phyloP scores from a whole-genome alignment of 2,329 filamentous ascomycete species.

The Fusarium nelsonii region DNA sequence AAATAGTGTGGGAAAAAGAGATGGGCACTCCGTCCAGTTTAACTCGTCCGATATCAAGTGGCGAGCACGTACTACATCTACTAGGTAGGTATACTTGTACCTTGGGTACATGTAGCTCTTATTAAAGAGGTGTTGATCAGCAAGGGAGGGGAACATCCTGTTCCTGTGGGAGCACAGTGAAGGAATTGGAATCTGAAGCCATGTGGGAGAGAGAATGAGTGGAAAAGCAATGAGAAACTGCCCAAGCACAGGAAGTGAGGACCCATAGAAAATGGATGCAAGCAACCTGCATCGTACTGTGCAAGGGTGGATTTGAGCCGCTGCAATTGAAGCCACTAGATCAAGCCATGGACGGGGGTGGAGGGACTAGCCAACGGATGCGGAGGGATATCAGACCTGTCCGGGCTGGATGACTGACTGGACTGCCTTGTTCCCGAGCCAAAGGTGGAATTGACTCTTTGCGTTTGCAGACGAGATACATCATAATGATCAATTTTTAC shows the following conservation, averaged over 20 bases:
- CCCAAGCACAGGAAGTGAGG: no score
- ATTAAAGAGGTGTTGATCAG: neutral
- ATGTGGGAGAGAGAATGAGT: neutral
- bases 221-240: neutral
- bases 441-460: neutral
- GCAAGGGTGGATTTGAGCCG: neutral
- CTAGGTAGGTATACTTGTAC: no score
- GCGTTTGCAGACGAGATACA: neutral
- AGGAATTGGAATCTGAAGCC: neutral
- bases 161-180: neutral
- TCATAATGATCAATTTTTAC: neutral
- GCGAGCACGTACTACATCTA: neutral
- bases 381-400: neutral
- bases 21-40: no score
- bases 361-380: neutral
- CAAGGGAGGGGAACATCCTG: neutral
- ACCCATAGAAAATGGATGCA: neutral
- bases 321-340: neutral
- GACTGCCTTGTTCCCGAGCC: neutral
- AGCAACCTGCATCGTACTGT: neutral
- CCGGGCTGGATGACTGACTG: neutral
- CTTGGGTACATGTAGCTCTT: no score
- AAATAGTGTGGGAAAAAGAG: no score
- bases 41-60: neutral
- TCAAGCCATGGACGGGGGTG: neutral